Percentiles rank a stretch among this genome's conserved stretches.
Evolutionary conservation across 768 basidiomycete genomes (phyloP).

Genomic region (Naganishia randhawae): DNA sequence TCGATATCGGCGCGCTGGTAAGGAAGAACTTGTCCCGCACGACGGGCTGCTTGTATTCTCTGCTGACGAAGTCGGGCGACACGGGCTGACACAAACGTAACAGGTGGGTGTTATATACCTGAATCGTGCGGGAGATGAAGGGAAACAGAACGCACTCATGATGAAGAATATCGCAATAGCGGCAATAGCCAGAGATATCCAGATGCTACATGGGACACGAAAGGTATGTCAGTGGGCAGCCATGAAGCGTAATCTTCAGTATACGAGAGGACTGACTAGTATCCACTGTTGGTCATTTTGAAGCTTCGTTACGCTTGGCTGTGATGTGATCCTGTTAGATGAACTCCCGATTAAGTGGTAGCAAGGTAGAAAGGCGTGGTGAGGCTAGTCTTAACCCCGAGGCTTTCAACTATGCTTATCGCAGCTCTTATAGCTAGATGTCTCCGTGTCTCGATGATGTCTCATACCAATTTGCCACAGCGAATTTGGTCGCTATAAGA

Average conservation of each 20-base stretch:
- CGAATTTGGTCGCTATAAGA: neutral
- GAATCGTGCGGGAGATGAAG: neutral
- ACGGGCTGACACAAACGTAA: neutral
- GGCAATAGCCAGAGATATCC: conserved; percentile 15
- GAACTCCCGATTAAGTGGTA: neutral
- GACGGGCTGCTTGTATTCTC: neutral
- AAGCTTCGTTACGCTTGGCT: neutral
- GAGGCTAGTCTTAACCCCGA: neutral
- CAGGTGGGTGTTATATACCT: neutral
- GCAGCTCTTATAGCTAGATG: neutral
- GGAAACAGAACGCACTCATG: conserved; percentile 5
- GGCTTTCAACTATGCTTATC: too few relatives aligned
- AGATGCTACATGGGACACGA: neutral
- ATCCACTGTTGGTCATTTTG: conserved; percentile 3
- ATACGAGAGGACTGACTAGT: conserved; percentile 4
- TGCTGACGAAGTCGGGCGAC: conserved; percentile 14
- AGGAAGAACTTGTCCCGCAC: conserved; percentile 3
- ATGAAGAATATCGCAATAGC: neutral
- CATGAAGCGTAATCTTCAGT: neutral
- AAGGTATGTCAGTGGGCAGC: neutral
- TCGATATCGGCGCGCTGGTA: neutral
- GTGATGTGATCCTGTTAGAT: neutral
- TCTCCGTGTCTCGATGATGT: conserved; percentile 4
- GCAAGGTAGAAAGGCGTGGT: neutral
- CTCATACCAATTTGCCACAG: neutral